Conservation (phyloP, 805 yeast genomes). For the Spathaspora sp. region DNA sequence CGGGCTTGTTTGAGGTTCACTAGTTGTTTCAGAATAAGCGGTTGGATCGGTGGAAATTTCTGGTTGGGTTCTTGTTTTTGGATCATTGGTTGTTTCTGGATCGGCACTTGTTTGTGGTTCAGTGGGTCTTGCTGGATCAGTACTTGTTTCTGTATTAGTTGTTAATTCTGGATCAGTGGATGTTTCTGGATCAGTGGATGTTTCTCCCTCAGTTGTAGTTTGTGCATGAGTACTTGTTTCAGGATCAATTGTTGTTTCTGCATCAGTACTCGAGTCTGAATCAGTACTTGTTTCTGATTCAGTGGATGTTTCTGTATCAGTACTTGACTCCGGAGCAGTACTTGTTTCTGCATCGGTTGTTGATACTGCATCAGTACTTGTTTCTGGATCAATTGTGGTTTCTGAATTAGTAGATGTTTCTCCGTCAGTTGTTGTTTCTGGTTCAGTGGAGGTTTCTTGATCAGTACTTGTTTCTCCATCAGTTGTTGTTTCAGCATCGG, state of each 20-base stretch:
- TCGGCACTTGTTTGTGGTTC: background rate
- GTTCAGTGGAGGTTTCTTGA: too few relatives aligned
- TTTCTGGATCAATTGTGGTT: background rate
- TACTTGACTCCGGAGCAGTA: background rate
- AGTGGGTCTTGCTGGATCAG: background rate
- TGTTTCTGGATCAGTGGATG: background rate
- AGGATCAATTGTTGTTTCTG: background rate
- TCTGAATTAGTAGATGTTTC: background rate
- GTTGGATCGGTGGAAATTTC: too few relatives aligned
- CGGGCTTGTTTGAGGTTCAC: background rate
- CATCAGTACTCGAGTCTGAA: background rate
- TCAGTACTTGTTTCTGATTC: background rate
- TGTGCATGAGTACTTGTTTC: conserved; percentile 1
- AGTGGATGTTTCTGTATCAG: background rate
- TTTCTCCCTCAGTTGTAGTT: background rate
- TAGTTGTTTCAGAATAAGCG: too few relatives aligned
- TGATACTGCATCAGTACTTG: background rate
- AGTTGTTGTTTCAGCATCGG: too few relatives aligned
- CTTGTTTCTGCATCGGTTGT: background rate
- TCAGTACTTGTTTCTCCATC: background rate
- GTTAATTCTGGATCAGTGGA: background rate
- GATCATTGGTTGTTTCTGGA: background rate
- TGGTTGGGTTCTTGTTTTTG: too few relatives aligned
- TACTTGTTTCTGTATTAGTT: background rate
- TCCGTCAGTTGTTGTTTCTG: too few relatives aligned